Evolutionary conservation across 1,284 basidiomycete species (phyloP), one percentile per base, ranked within the genome.

Genomic region (Malassezia equina): DNA sequence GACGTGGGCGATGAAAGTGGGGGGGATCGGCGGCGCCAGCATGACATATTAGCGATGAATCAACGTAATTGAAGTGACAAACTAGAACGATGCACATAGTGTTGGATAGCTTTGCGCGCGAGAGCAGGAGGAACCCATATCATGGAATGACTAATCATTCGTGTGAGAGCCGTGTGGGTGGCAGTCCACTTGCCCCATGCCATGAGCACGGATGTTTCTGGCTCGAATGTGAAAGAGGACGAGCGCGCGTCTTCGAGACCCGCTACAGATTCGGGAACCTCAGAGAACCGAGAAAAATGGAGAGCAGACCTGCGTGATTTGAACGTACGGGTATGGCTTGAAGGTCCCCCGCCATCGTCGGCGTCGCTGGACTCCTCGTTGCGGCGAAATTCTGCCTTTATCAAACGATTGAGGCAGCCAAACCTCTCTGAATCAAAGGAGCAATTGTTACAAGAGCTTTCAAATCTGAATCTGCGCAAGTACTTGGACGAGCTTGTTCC

Each of bases 401-500:
- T 74, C 50, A 74, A 71, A 52, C 55, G 65, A 21, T 49, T 72
- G 31, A 62, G 63, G 23, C 66, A 69, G 47, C 57, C 64, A 33
- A 58, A 71, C 11, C 61, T 62, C 7, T 55, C 52, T 12, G 71
- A 74, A 31, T 55, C 58, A 0, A 60, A 93, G 19, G 68, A 69
- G 6, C 51, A 57, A 32, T 55, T 72, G 2, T 41, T 72, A 39
- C 65, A 91, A 76, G 94, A 99, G 69, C 83, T 94, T 60, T 84
- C 88, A 58, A 80, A 84, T 0, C 80, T 99, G 43, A 85, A 88
- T 4, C 79, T 99, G 45, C 89, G 90, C 77, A 98, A 95, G 76
- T 96, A 99, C 73, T 80, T 93, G 49, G 91, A 95, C 66, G 94
- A 99, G 77, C 85, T 96, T 59, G 85, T 87, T 1, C 83, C 84